A percentile compares a stretch with the other conserved stretches of the same genome.
These are phyloP conservation scores for Allantophomopsis cytisporea DNA, from an alignment of 2,329 filamentous ascomycete species.

Conservation along the genomic window DNA sequence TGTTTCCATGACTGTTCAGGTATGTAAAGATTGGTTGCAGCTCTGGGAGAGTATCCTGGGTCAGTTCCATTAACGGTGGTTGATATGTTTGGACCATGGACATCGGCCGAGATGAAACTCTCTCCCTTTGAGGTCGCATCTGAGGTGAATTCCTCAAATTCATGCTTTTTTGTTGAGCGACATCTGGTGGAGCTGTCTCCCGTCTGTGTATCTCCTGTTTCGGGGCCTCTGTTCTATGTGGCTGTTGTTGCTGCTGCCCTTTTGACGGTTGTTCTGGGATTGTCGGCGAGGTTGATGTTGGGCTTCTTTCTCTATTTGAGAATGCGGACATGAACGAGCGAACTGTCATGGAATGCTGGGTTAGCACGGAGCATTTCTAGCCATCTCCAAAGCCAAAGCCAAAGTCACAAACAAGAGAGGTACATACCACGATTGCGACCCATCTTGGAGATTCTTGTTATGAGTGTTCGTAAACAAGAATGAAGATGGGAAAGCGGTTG, in stretches of 20 bases:
- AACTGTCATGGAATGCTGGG: constrained; percentile 34
- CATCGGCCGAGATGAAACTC: constrained; percentile 48
- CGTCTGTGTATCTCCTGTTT: too few species aligned
- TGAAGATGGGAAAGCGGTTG: too few species aligned
- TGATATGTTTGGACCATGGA: constrained; percentile 82
- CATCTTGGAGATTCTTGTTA: constrained; percentile 10
- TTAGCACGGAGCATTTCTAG: constrained; percentile 5
- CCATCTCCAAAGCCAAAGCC: not conserved
- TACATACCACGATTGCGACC: constrained; percentile 17
- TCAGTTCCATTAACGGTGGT: constrained; percentile 74
- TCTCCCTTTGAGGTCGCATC: constrained; percentile 22
- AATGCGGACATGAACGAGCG: constrained; percentile 81
- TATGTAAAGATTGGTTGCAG: constrained; percentile 88
- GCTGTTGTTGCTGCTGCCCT: too few species aligned
- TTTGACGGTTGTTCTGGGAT: constrained; percentile 3
- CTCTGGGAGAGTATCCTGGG: constrained; percentile 78
- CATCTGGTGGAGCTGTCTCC: constrained; percentile 1
- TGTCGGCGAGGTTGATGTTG: constrained; percentile 4
- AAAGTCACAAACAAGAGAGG: not conserved
- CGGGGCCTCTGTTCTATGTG: too few species aligned
- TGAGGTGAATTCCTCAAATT: constrained; percentile 7
- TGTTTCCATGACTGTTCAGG: constrained; percentile 89
- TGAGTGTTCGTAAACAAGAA: too few species aligned
- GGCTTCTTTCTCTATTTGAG: constrained; percentile 31
- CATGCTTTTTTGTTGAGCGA: constrained; percentile 13